These are phyloP conservation scores for Daphne laureola DNA, from an alignment of 441 rosid genomes.

Conservation along the genomic window DNA sequence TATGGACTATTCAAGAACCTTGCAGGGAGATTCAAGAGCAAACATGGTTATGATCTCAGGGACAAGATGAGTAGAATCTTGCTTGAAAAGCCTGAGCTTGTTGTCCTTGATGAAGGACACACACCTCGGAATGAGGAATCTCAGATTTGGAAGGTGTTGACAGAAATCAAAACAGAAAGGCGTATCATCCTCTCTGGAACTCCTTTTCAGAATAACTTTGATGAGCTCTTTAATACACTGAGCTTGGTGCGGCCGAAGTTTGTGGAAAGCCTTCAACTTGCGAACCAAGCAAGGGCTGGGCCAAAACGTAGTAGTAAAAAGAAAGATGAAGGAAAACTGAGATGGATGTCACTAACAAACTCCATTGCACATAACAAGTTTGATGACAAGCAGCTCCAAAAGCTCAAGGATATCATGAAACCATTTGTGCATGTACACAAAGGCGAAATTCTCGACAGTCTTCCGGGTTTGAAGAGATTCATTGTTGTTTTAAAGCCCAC, in stretches of 20 bases:
- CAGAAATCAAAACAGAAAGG: slow-evolving; percentile 39
- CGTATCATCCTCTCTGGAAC: slow-evolving; percentile 77
- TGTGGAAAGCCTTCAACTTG: slow-evolving; percentile 9
- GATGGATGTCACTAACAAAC: slow-evolving; percentile 28
- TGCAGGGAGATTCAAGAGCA: slow-evolving; percentile 19
- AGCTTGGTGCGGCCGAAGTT: slow-evolving; percentile 46
- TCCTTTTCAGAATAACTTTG: slow-evolving; percentile 76
- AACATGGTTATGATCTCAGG: background rate
- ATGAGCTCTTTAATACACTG: slow-evolving; percentile 52
- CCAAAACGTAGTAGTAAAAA: slow-evolving; percentile 24
- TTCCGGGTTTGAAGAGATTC: slow-evolving; percentile 66
- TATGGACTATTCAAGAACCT: slow-evolving; percentile 47
- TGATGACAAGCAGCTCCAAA: slow-evolving; percentile 12
- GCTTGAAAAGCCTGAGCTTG: slow-evolving; percentile 41
- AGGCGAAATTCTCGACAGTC: slow-evolving; percentile 52
- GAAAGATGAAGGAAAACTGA: slow-evolving; percentile 20
- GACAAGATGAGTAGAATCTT: slow-evolving; percentile 29
- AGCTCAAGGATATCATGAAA: slow-evolving; percentile 30
- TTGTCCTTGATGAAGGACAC: slow-evolving; percentile 81
- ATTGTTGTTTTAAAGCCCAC: slow-evolving; percentile 46
- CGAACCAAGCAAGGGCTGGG: slow-evolving; percentile 1
- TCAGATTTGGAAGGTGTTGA: slow-evolving; percentile 49
- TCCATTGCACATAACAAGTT: slow-evolving; percentile 20
- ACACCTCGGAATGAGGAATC: slow-evolving; percentile 59
- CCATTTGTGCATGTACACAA: slow-evolving; percentile 68